Evolutionary conservation across 2,329 filamentous ascomycete species (phyloP), one percentile per base, ranked within the genome.

Genomic region (Trichophyton schoenleinii): DNA sequence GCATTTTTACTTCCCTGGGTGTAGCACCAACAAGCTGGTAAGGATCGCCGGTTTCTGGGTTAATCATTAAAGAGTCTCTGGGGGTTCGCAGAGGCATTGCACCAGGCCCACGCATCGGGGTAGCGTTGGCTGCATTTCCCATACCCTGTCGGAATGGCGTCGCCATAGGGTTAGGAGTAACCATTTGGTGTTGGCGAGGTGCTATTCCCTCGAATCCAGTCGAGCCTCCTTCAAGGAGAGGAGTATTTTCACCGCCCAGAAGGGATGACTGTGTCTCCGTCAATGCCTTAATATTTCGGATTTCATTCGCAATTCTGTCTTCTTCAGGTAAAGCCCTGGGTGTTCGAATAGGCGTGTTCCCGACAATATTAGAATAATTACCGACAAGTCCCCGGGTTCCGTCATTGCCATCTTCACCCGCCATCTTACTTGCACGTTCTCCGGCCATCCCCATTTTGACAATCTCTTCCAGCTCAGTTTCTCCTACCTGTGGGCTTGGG

Each of bases 401-500:
- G 70, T 90, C 85, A 65, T 91, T 95, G 63, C 96, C 90, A 71
- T 88, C 88, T 60, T 85, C 84, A 52, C 83, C 83, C 3, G 89
- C 89, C 71, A 88, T 79, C 64, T 81, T 78, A 68, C 86, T 91
- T 49, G 94, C 94, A 59, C 87, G 86, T 70, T 96, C 91, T 42
- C 92, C 94, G 63, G 91, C 84, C 82, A 95, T 88, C 52, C 94
- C 92, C 91, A 97, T 95, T 79, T 99, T 99, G 66, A 99, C 90
- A 69, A 99, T 97, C 67, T 96, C 91, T 70, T 99, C 94, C 63
- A 99, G 79, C 75, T 99, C 94, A 49, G 85, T 82, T 70, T 99
- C 94, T 72, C 89, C 87, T 68, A 99, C 90, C 75, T 99, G 94
- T 7, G 94, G 94, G 25, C 88, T 80, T 7, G 94, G 94, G 28